Conservation (phyloP, 2,329 filamentous ascomycete genomes). For the Scedosporium boydii region DNA sequence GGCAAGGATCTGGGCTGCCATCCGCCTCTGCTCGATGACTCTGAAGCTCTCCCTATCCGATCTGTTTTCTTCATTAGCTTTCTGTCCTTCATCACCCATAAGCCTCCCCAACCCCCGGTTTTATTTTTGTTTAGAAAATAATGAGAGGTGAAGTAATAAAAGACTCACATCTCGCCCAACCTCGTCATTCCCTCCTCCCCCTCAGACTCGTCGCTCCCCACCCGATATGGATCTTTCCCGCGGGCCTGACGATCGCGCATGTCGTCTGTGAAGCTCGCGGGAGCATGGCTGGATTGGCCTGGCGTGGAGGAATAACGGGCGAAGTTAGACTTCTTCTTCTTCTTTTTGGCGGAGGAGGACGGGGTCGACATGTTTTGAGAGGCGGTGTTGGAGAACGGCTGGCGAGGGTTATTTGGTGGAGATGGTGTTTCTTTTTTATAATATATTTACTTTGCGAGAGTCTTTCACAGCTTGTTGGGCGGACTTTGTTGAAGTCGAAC, state of each 20-base stretch:
- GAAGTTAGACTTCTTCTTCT: constrained; percentile 1
- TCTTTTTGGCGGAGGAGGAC: neutral
- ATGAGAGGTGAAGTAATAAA: neutral
- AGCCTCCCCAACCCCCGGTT: neutral
- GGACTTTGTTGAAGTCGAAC: too few relatives aligned
- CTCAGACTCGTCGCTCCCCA: constrained; percentile 1
- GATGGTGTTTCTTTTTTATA: too few relatives aligned
- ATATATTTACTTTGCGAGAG: too few relatives aligned
- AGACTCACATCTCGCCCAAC: neutral
- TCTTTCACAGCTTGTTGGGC: too few relatives aligned
- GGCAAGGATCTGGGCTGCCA: constrained; percentile 45
- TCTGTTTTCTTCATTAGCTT: neutral
- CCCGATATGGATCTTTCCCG: constrained; percentile 2
- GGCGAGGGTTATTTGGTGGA: too few relatives aligned
- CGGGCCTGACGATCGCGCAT: constrained; percentile 49
- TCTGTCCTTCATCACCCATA: neutral
- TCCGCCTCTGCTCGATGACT: constrained; percentile 32
- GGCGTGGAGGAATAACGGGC: neutral
- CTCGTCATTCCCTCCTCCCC: neutral
- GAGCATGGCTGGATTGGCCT: neutral
- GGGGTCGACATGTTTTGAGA: neutral
- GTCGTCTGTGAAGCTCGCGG: constrained; percentile 29
- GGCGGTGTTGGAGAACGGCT: too few relatives aligned
- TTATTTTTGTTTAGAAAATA: neutral
- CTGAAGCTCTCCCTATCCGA: constrained; percentile 29